Percentiles rank a stretch among this genome's conserved stretches.
These are phyloP conservation scores for Calonectria hongkongensis DNA, from an alignment of 2,329 filamentous ascomycete genomes.

Conservation along the genomic window DNA sequence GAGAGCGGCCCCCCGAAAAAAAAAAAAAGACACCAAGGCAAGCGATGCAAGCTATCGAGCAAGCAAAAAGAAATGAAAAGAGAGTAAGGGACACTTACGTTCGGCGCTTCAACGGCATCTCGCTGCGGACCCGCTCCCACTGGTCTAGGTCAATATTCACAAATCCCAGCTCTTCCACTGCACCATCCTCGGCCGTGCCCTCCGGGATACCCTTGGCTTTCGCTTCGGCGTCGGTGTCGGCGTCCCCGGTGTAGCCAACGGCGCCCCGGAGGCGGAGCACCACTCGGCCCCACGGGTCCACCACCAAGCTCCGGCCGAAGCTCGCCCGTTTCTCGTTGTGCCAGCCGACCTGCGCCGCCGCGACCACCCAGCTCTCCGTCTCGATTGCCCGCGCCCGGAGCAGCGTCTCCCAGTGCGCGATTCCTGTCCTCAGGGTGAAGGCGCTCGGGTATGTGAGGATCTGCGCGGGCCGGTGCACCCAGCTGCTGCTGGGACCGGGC, in stretches of 20 bases:
- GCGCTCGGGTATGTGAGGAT: constrained; percentile 91
- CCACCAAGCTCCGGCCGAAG: constrained; percentile 90
- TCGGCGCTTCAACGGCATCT: constrained; percentile 72
- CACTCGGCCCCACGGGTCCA: constrained; percentile 91
- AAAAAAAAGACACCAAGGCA: background rate
- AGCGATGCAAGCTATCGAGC: background rate
- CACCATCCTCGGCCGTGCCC: constrained; percentile 59
- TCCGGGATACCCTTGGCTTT: constrained; percentile 57
- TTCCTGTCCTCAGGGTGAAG: constrained; percentile 90
- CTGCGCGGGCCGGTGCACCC: constrained; percentile 72
- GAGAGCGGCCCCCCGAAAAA: background rate
- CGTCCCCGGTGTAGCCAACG: constrained; percentile 54
- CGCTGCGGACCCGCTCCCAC: constrained; percentile 68
- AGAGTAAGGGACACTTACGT: constrained; percentile 64
- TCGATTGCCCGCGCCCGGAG: constrained; percentile 90
- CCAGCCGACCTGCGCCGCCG: constrained; percentile 85
- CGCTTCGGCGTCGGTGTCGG: constrained; percentile 27
- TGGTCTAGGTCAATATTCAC: constrained; percentile 72
- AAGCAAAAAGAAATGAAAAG: constrained; percentile 3
- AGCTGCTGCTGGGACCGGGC: constrained; percentile 57
- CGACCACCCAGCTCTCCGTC: constrained; percentile 90
- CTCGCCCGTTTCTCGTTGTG: constrained; percentile 85
- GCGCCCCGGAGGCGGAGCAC: constrained; percentile 78
- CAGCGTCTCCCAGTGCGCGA: constrained; percentile 89
- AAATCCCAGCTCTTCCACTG: constrained; percentile 69